Percentiles rank a stretch among this genome's conserved stretches.
phyloP scores from a whole-genome alignment of 257 asterid species.

The Schizonepeta tenuifolia region DNA sequence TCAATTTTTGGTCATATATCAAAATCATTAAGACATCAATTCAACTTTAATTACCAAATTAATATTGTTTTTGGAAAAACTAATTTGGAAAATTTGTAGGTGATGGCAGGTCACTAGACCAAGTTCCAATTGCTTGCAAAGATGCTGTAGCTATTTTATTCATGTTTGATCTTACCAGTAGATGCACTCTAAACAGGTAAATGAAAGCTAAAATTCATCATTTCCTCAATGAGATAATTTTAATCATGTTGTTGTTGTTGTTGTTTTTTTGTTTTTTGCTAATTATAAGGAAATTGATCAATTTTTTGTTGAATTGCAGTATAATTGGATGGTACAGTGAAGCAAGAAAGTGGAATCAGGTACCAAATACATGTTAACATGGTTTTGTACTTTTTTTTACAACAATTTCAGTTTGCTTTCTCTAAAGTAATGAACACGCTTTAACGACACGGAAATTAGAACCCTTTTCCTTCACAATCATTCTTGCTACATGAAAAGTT shows the following conservation, averaged over 20 bases:
- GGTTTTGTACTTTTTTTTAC: slow-evolving; percentile 23
- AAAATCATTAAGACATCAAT: not conserved
- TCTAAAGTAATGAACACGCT: slow-evolving; percentile 30
- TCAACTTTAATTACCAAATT: not conserved
- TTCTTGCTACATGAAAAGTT: slow-evolving; percentile 24
- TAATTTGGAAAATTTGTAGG: slow-evolving; percentile 43
- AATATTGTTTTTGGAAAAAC: not conserved
- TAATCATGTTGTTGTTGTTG: too few relatives aligned
- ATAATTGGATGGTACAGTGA: slow-evolving; percentile 75
- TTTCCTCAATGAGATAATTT: not conserved
- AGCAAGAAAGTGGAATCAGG: slow-evolving; percentile 95
- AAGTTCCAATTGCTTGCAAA: slow-evolving; percentile 90
- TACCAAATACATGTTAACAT: slow-evolving; percentile 32
- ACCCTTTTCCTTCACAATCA: slow-evolving; percentile 13
- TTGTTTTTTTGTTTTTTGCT: not conserved
- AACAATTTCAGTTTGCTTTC: slow-evolving; percentile 19
- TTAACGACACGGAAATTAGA: slow-evolving; percentile 27
- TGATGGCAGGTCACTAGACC: slow-evolving; percentile 65
- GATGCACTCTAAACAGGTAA: slow-evolving; percentile 73
- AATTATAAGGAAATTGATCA: not conserved
- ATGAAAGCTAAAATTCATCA: not conserved
- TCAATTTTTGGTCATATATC: slow-evolving; percentile 29
- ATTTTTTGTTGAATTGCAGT: slow-evolving; percentile 46
- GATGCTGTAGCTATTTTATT: slow-evolving; percentile 85
- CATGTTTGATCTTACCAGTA: slow-evolving; percentile 92